Evolutionary conservation across 441 rosid species (phyloP).

Genomic region (Populus trichocarpa): DNA sequence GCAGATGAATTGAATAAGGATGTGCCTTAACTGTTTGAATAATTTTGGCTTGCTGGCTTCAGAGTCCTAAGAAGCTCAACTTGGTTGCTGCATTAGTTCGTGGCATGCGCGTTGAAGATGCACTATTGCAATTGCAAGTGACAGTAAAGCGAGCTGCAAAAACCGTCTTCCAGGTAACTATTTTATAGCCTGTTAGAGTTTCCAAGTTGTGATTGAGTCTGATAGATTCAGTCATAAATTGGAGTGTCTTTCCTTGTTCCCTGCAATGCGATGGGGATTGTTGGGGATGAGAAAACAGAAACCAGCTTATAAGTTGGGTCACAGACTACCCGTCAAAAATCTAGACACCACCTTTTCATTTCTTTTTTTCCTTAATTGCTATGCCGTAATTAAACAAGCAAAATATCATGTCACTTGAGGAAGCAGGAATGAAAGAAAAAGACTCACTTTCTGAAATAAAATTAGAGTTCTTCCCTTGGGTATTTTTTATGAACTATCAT

Average conservation of each 20-base stretch:
- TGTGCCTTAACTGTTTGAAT: not conserved
- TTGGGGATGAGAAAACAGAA: not conserved
- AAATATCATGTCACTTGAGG: not conserved
- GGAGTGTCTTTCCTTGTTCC: not conserved
- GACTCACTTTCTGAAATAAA: not conserved
- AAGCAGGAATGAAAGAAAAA: not conserved
- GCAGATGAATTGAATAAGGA: not conserved
- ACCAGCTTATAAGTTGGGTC: not conserved
- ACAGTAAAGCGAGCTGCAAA: constrained; percentile 29
- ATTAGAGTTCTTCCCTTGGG: not conserved
- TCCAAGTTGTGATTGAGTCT: constrained; percentile 1
- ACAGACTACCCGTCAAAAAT: not conserved
- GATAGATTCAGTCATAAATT: not conserved
- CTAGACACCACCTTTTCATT: not conserved
- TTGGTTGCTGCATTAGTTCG: constrained; percentile 50
- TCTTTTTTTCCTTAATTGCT: not conserved
- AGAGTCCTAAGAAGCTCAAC: constrained; percentile 95
- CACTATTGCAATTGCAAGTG: too few species aligned
- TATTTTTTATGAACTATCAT: not conserved
- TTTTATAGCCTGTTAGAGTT: not conserved
- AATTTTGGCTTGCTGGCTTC: constrained; percentile 32
- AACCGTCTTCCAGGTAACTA: constrained; percentile 74
- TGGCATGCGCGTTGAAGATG: too few species aligned
- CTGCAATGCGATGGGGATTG: not conserved
- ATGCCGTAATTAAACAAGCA: not conserved